Evolutionary conservation across 805 yeast genomes (phyloP).

Genomic region (Metschnikowia reukaufii): DNA sequence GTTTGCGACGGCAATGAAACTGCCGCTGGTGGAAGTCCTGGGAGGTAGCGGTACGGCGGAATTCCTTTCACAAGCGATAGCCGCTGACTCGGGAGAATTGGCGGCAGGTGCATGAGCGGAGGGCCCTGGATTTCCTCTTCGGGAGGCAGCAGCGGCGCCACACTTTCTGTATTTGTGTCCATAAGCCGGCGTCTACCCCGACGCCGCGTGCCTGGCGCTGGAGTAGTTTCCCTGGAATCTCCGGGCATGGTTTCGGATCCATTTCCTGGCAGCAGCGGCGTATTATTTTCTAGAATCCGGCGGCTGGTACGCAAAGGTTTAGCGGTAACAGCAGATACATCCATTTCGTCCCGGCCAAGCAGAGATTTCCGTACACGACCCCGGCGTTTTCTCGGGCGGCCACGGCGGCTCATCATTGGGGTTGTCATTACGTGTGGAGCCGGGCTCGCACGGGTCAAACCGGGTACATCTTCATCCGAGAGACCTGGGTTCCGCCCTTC

Average conservation of each 20-base stretch:
- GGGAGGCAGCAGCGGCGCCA: no score
- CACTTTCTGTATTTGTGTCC: background rate
- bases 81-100: slow-evolving; percentile 20
- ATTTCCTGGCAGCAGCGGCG: slow-evolving; percentile 7
- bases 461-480: slow-evolving; percentile 17
- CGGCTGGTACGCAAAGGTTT: slow-evolving; percentile 12
- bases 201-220: slow-evolving; percentile 1
- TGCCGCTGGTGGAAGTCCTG: background rate
- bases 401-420: slow-evolving; percentile 16
- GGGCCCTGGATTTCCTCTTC: slow-evolving; percentile 12
- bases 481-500: slow-evolving; percentile 6
- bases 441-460: background rate
- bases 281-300: slow-evolving; percentile 1
- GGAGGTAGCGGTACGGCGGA: slow-evolving; percentile 12
- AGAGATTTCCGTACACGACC: slow-evolving; percentile 16
- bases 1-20: background rate
- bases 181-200: background rate
- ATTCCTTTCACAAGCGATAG: slow-evolving; percentile 10
- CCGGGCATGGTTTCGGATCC: background rate
- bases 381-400: slow-evolving; percentile 19
- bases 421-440: background rate
- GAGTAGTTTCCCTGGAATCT: background rate
- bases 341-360: slow-evolving; percentile 9
- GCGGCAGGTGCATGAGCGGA: slow-evolving; percentile 17
- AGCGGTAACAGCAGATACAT: background rate